A percentile compares a stretch with the other conserved stretches of the same genome.
phyloP scores from a whole-genome alignment of 2,329 filamentous ascomycete genomes.

The Exophiala phaeomuriformis region DNA sequence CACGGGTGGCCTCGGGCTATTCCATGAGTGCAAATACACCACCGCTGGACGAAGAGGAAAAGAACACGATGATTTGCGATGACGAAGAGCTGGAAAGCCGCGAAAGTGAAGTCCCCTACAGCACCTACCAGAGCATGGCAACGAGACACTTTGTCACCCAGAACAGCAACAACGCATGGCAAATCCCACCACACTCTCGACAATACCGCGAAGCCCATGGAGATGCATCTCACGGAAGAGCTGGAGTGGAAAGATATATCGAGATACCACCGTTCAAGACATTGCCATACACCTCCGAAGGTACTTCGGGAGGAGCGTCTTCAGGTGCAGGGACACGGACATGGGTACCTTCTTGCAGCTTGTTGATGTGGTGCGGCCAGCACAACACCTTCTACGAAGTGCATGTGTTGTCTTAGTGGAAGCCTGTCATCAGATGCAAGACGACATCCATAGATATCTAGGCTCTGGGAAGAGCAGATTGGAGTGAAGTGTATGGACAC shows the following conservation, averaged over 20 bases:
- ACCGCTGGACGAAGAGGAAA: slow-evolving; percentile 12
- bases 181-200: slow-evolving; percentile 18
- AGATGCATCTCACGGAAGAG: slow-evolving; percentile 8
- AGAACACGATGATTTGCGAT: slow-evolving; percentile 7
- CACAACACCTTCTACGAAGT: slow-evolving; percentile 22
- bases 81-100: slow-evolving; percentile 1
- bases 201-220: slow-evolving; percentile 15
- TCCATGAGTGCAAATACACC: slow-evolving; percentile 9
- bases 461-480: not conserved
- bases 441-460: slow-evolving; percentile 6
- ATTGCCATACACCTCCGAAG: slow-evolving; percentile 20
- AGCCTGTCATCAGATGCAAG: not conserved
- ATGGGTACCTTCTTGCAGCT: slow-evolving; percentile 20
- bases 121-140: slow-evolving; percentile 20
- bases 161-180: slow-evolving; percentile 18
- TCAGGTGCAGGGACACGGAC: slow-evolving; percentile 10
- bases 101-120: slow-evolving; percentile 11
- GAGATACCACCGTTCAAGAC: slow-evolving; percentile 22
- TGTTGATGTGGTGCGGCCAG: slow-evolving; percentile 20
- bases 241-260: slow-evolving; percentile 18
- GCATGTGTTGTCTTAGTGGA: slow-evolving; percentile 15
- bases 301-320: slow-evolving; percentile 4
- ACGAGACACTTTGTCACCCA: slow-evolving; percentile 18
- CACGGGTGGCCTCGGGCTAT: not conserved
- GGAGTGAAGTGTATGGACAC: not conserved